Evolutionary conservation across 805 yeast genomes (phyloP).

Genomic region (Cyberlindnera xylosilytica): DNA sequence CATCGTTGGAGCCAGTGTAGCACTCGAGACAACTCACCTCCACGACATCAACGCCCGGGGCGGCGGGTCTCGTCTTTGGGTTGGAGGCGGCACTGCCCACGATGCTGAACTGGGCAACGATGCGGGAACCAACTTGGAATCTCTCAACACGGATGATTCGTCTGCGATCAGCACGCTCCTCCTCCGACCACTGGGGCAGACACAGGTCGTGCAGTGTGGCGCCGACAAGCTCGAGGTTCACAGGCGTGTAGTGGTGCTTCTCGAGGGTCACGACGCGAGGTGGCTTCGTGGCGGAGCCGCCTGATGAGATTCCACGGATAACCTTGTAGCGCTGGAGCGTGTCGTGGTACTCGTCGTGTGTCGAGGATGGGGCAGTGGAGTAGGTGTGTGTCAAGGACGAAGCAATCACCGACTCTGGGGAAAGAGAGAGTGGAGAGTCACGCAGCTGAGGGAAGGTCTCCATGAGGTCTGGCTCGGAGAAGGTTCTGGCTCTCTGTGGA

Average conservation of each 20-base stretch:
- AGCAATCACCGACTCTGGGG: slow-evolving; percentile 17
- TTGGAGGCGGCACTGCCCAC: slow-evolving; percentile 49
- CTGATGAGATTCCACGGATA: slow-evolving; percentile 55
- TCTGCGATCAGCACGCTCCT: slow-evolving; percentile 48
- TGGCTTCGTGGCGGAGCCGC: slow-evolving; percentile 54
- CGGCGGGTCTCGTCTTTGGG: slow-evolving; percentile 34
- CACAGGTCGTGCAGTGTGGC: slow-evolving; percentile 48
- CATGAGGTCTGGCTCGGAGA: slow-evolving; percentile 17
- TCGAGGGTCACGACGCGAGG: slow-evolving; percentile 38
- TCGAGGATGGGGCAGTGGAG: slow-evolving; percentile 9
- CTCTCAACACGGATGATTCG: slow-evolving; percentile 59
- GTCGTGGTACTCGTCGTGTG: not conserved
- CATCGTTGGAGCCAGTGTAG: slow-evolving; percentile 32
- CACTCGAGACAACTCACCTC: slow-evolving; percentile 62
- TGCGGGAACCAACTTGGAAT: slow-evolving; percentile 43
- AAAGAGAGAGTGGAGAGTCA: slow-evolving; percentile 16
- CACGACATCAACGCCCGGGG: slow-evolving; percentile 44
- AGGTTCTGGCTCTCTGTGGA: slow-evolving; percentile 15
- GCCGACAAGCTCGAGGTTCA: slow-evolving; percentile 41
- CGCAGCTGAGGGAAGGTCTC: slow-evolving; percentile 2
- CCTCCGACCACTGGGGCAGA: slow-evolving; percentile 45
- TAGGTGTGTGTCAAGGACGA: slow-evolving; percentile 7
- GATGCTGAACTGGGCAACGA: slow-evolving; percentile 47
- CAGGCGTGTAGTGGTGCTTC: slow-evolving; percentile 38
- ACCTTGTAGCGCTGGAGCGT: slow-evolving; percentile 35